phyloP scores from a whole-genome alignment of 495 filamentous ascomycete species.

The Elaphomyces granulatus region DNA sequence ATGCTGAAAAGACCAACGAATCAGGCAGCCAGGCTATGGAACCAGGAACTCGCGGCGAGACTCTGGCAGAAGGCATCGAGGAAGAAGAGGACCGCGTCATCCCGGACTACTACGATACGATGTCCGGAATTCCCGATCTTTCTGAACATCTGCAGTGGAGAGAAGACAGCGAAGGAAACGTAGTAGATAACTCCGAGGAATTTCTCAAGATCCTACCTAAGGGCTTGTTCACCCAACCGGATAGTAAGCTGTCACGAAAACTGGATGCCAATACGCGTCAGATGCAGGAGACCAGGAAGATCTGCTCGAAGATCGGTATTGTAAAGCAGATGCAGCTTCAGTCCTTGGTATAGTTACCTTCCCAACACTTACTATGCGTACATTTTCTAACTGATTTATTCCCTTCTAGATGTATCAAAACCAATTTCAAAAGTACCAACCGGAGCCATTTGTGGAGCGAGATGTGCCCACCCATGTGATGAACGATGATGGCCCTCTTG shows the following conservation, averaged over 20 bases:
- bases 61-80: constrained; percentile 83
- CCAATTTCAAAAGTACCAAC: constrained; percentile 95
- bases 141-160: constrained; percentile 62
- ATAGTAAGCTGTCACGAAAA: constrained; percentile 59
- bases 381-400: constrained; percentile 2
- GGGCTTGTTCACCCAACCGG: constrained; percentile 63
- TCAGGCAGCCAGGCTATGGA: constrained; percentile 34
- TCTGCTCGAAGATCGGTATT: constrained; percentile 89
- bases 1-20: constrained; percentile 36
- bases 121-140: constrained; percentile 76
- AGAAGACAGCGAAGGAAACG: constrained; percentile 72
- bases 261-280: constrained; percentile 85
- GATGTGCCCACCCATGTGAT: constrained; percentile 76
- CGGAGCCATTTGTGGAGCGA: constrained; percentile 73
- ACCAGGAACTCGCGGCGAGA: constrained; percentile 41
- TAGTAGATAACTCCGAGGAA: constrained; percentile 73
- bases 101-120: constrained; percentile 86
- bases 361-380: neutral
- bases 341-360: constrained; percentile 53
- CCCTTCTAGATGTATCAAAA: constrained; percentile 78
- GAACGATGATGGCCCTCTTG: constrained; percentile 74
- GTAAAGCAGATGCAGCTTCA: constrained; percentile 99
- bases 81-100: constrained; percentile 64
- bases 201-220: constrained; percentile 57
- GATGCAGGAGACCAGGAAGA: constrained; percentile 92